These are phyloP conservation scores for Globisporangium emineosum DNA, from an alignment of 352 stramenopile species.

Conservation along the genomic window DNA sequence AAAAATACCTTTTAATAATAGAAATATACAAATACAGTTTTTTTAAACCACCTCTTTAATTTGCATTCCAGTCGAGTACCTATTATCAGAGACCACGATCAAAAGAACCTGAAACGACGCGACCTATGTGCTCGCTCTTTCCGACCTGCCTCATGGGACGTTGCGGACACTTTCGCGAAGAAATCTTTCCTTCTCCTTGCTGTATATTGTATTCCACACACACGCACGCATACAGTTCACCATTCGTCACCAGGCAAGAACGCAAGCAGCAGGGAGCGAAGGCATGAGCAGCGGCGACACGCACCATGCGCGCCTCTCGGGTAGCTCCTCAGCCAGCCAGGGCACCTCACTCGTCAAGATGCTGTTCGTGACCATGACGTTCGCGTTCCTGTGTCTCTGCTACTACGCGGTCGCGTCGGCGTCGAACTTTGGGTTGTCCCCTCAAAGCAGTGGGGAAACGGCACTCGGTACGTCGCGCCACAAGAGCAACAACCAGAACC, in stretches of 20 bases:
- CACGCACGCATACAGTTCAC: neutral
- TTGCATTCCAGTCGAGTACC: neutral
- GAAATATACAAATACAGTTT: neutral
- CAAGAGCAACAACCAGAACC: slow-evolving; percentile 5
- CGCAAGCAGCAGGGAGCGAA: neutral
- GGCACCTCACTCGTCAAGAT: neutral
- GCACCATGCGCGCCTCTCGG: neutral
- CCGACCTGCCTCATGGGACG: neutral
- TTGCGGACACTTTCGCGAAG: neutral
- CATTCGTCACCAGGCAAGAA: neutral
- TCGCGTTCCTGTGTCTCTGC: slow-evolving; percentile 13
- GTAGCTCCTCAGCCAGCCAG: neutral
- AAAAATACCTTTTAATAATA: neutral
- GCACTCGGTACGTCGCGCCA: neutral
- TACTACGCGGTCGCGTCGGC: slow-evolving; percentile 9
- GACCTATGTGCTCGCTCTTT: neutral
- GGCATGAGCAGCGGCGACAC: neutral
- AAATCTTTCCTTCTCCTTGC: neutral
- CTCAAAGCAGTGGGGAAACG: neutral
- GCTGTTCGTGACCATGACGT: slow-evolving; percentile 7
- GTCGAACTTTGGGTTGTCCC: neutral
- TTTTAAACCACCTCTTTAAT: neutral
- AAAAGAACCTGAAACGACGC: slow-evolving; percentile 1
- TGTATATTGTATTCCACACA: neutral
- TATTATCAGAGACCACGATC: neutral